A percentile compares a stretch with the other conserved stretches of the same genome.
Conservation (phyloP, 192 early-diverging fungal genomes). For the Podila horticola region DNA sequence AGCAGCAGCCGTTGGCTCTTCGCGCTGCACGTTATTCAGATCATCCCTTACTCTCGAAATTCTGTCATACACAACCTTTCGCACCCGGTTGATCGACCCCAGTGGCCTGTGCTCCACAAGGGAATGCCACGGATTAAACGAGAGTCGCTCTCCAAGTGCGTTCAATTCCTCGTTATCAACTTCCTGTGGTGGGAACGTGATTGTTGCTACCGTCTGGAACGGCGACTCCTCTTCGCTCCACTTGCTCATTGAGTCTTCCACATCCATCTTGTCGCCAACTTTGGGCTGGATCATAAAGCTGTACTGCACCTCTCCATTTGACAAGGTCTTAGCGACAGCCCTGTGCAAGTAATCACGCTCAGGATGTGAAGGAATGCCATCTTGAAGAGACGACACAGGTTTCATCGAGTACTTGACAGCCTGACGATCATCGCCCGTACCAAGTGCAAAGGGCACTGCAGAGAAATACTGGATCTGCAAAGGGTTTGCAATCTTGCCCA, state of each 20-base stretch:
- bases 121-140: conserved; percentile 47
- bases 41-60: conserved; percentile 35
- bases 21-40: conserved; percentile 20
- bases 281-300: conserved; percentile 33
- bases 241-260: conserved; percentile 32
- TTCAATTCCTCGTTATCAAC: conserved; percentile 13
- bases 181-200: conserved; percentile 35
- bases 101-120: conserved; percentile 24
- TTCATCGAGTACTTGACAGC: conserved; percentile 45
- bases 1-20: conserved; percentile 21
- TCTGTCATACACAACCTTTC: conserved; percentile 45
- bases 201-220: conserved; percentile 25
- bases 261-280: conserved; percentile 14
- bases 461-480: conserved; percentile 35
- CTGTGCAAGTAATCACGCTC: conserved; percentile 19
- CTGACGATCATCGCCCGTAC: conserved; percentile 9
- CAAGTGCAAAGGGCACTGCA: conserved; percentile 33
- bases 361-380: conserved; percentile 7
- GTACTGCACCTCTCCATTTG: conserved; percentile 16
- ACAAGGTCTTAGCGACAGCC: conserved; percentile 11
- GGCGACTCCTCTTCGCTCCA: conserved; percentile 33
- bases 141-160: conserved; percentile 30
- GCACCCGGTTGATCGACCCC: conserved; percentile 23
- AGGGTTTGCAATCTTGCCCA: conserved; percentile 29
- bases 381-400: conserved; percentile 12